Base-by-base conservation (phyloP, 257 asterid species). In the Scutellaria baicalensis region DNA sequence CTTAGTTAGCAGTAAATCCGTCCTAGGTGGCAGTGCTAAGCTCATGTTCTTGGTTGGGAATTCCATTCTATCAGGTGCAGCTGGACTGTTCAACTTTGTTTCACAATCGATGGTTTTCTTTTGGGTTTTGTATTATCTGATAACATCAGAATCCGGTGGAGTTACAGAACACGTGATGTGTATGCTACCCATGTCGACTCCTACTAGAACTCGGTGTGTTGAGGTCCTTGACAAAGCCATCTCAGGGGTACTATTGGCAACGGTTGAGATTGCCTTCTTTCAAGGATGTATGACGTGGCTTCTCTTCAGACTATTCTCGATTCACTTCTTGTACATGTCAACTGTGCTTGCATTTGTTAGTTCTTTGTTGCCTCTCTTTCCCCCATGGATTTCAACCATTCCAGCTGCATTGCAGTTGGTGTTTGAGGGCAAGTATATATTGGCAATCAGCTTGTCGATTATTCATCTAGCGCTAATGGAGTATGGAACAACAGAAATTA, bases 221-320 rank as follows among this genome's bases (percentile, higher is more conserved):
- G 96, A 89, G 78, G 96, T 89, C 66, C 89, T 94, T 11, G 87
- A 91, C 38, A 86, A 86, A 31, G 97, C 96, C 11, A 84, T 94
- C 4, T 91, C 99, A 0, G 97, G 97, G 48, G 97, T 91, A 21
- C 83, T 94, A 6, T 66, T 91, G 70, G 99, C 96, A 4, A 91
- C 97, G 0, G 95, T 84, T 11, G 97, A 94, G 84, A 88, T 94
- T 50, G 96, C 99, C 12, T 73, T 89, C 49, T 89, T 86, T 74
- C 97, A 89, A 58, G 99, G 99, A n/a, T 91, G 97, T 65, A 60
- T 94, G 74, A 94, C 99, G 12, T 94, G 97, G 97, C 95, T 91
- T 27, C 82, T 91, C 48, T 88, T 94, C 47, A 85, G 95, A 78
- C 70, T 94, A 12, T 88, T 73, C 59, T 86, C 95, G 0, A 84